Percentiles rank a stretch among this genome's conserved stretches.
phyloP scores from a whole-genome alignment of 2,329 filamentous ascomycete species.

The Aspergillus aculeatus region DNA sequence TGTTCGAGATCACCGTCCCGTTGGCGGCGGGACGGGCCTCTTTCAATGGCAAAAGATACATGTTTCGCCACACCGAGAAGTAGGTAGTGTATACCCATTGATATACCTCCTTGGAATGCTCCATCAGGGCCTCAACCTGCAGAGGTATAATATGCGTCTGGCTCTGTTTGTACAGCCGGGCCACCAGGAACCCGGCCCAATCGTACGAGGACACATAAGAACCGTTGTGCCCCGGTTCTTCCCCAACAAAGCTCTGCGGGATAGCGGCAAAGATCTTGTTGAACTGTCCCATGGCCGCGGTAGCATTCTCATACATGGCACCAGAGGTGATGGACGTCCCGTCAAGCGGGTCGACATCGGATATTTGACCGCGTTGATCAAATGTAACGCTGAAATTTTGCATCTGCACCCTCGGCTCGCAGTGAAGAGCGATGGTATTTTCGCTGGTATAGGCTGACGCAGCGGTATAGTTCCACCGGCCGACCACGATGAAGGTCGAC shows the following conservation, averaged over 20 bases:
- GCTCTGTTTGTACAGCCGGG: slow-evolving; percentile 31
- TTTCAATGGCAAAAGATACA: slow-evolving; percentile 29
- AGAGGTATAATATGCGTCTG: slow-evolving; percentile 26
- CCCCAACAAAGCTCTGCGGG: slow-evolving; percentile 32
- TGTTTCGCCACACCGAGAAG: slow-evolving; percentile 35
- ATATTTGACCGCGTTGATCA: slow-evolving; percentile 31
- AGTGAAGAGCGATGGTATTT: slow-evolving; percentile 35
- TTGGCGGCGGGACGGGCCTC: slow-evolving; percentile 22
- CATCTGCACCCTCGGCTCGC: slow-evolving; percentile 28
- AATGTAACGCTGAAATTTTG: slow-evolving; percentile 28
- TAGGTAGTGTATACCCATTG: slow-evolving; percentile 39
- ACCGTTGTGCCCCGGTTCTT: slow-evolving; percentile 23
- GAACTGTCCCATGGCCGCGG: slow-evolving; percentile 35
- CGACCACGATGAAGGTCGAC: slow-evolving; percentile 32
- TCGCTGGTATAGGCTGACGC: slow-evolving; percentile 21
- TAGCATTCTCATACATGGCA: slow-evolving; percentile 34
- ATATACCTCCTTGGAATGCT: slow-evolving; percentile 31
- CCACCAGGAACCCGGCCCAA: slow-evolving; percentile 37
- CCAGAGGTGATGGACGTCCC: slow-evolving; percentile 24
- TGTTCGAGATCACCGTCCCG: slow-evolving; percentile 29
- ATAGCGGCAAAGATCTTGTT: slow-evolving; percentile 38
- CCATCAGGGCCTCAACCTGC: slow-evolving; percentile 21
- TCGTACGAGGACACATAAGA: slow-evolving; percentile 33
- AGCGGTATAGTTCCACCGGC: slow-evolving; percentile 34
- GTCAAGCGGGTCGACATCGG: slow-evolving; percentile 14